Base-by-base conservation (phyloP, 2,329 filamentous ascomycete genomes). In the Sarocladium strictum region DNA sequence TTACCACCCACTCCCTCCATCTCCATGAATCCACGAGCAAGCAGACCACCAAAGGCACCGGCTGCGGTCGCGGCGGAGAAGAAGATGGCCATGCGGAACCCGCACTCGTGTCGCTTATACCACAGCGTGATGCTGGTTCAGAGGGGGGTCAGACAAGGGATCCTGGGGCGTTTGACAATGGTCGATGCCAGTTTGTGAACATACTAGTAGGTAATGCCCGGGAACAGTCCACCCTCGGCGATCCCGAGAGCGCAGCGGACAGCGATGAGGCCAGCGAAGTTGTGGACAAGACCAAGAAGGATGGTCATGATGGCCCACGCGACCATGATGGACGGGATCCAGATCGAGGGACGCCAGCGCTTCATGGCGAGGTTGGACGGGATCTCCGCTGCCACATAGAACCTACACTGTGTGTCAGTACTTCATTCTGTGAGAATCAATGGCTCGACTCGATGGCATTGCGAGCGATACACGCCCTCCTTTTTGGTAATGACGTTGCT, bases 1-100 rank as follows among this genome's bases (percentile, higher is more conserved):
- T 81, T 77, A 24, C 69, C 67, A 2, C 80, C 68, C 6, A 71
- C 60, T 2, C 78, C 78, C 1, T 74, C 62, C 76, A 86, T 82
- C 63, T 83, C 77, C 29, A 80, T 76, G 52, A 86, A 78, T 21
- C 75, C 83, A 29, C 77, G 77, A 2, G 83, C 83, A 15, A 86
- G 69, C 10, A 86, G 71, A 17, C 82, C 82, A 50, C 83, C 81
- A 58, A 85, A 85, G 1, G 82, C 81, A 45, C 82, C 81, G 2
- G 83, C 81, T 1, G 83, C 71, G 1, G 79, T 81, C 1, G 82
- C 81, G 7, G 78, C 72, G 14, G 72, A 74, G 63, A 76, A 77
- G 69, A 86, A 85, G 43, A 85, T 71, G 9, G 81, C 80, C 72
- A 85, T 83, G 19, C 83, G 78, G 27, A 80, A 74, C 50, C 80